phyloP scores from a whole-genome alignment of 257 asterid species.

The Solanum pinnatisectum region DNA sequence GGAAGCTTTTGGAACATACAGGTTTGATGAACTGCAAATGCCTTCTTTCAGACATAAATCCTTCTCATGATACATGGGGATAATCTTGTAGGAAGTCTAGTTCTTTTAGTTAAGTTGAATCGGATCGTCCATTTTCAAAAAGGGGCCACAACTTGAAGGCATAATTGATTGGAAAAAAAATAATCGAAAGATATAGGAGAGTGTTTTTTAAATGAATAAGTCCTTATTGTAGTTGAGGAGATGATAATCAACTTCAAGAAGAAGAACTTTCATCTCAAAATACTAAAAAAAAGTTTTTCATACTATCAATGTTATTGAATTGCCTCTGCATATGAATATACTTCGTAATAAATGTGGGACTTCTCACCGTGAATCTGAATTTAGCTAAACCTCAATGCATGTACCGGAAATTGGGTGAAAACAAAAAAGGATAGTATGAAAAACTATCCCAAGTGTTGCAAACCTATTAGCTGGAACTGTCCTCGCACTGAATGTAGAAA shows the following conservation, averaged over 20 bases:
- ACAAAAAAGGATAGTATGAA: neutral
- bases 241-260: neutral
- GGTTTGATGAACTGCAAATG: neutral
- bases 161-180: neutral
- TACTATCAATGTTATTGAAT: neutral
- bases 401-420: neutral
- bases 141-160: neutral
- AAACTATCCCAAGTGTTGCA: neutral
- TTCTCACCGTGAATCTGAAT: neutral
- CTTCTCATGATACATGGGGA: neutral
- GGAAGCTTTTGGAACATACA: neutral
- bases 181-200: neutral
- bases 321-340: neutral
- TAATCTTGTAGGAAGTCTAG: neutral
- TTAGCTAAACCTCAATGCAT: neutral
- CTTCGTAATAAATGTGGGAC: neutral
- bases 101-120: neutral
- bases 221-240: neutral
- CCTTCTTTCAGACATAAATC: neutral
- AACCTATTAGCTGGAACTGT: neutral
- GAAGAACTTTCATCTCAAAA: neutral
- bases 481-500: neutral
- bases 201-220: neutral
- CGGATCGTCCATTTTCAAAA: neutral
- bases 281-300: neutral